Conservation (phyloP, 768 basidiomycete species). For the Pulveroboletus sp. region DNA sequence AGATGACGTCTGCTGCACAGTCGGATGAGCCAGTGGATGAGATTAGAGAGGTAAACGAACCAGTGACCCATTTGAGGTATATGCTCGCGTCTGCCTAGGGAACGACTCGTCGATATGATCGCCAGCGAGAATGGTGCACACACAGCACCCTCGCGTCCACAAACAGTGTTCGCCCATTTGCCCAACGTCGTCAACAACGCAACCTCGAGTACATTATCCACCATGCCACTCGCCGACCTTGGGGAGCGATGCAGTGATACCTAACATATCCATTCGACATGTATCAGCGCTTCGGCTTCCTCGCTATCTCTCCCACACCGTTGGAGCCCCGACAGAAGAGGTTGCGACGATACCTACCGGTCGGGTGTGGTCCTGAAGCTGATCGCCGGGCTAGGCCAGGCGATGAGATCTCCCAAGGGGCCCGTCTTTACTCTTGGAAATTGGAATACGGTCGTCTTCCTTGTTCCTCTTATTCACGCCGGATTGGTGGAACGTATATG, state of each 20-base stretch:
- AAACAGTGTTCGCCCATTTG: neutral
- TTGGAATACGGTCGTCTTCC: no score
- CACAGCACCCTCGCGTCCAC: constrained; percentile 11
- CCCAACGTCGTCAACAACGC: neutral
- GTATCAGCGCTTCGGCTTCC: neutral
- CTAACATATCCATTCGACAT: neutral
- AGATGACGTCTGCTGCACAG: constrained; percentile 2
- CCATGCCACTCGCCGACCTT: constrained; percentile 10
- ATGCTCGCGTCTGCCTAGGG: constrained; percentile 16
- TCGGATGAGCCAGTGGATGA: neutral
- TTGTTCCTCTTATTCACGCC: no score
- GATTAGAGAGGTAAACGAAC: neutral
- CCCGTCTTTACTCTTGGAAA: no score
- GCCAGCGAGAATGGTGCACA: neutral
- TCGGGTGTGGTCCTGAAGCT: constrained; percentile 12
- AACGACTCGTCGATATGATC: neutral
- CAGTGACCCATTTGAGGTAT: constrained; percentile 15
- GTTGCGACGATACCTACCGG: neutral
- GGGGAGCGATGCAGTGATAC: constrained; percentile 19
- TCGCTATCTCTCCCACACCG: neutral
- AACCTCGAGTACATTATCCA: no score
- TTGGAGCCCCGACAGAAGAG: no score
- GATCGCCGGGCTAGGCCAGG: constrained; percentile 14
- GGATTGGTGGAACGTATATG: no score
- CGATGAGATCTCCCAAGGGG: constrained; percentile 10